These are phyloP conservation scores for Coniochaeta hoffmannii DNA, from an alignment of 2,329 filamentous ascomycete species.

Conservation along the genomic window DNA sequence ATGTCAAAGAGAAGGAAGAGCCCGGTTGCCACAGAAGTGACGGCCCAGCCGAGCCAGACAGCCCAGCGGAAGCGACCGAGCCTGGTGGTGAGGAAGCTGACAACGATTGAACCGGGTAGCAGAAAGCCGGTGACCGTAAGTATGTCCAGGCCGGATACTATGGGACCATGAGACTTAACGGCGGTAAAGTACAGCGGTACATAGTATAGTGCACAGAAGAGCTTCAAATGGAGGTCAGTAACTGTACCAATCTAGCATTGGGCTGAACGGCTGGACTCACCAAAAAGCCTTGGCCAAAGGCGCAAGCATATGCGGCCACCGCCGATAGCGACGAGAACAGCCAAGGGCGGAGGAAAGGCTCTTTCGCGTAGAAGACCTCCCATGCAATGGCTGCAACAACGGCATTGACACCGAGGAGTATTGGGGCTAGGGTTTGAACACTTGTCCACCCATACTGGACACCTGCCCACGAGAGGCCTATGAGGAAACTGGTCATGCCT, in stretches of 20 bases:
- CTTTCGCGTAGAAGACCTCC: constrained; percentile 22
- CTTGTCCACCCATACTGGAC: constrained; percentile 33
- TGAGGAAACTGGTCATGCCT: constrained; percentile 34
- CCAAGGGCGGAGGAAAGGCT: constrained; percentile 23
- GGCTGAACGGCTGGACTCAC: not conserved
- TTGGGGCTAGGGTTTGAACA: constrained; percentile 29
- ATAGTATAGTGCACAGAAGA: constrained; percentile 25
- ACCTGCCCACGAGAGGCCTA: constrained; percentile 40
- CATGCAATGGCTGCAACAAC: constrained; percentile 28
- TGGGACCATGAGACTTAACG: constrained; percentile 22
- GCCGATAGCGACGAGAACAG: constrained; percentile 22
- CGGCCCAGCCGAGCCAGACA: constrained; percentile 28
- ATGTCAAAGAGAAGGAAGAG: constrained; percentile 16
- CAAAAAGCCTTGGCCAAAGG: constrained; percentile 20
- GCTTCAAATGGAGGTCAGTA: not conserved
- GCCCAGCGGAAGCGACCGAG: constrained; percentile 28
- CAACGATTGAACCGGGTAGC: constrained; percentile 23
- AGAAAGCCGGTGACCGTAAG: constrained; percentile 24
- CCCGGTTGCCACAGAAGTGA: constrained; percentile 18
- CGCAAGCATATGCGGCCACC: constrained; percentile 21
- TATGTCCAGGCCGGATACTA: constrained; percentile 25
- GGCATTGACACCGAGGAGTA: constrained; percentile 33
- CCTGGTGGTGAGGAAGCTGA: constrained; percentile 20
- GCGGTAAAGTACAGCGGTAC: constrained; percentile 30
- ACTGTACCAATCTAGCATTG: not conserved